Evolutionary conservation across 176 grass and related monocot species (phyloP), one percentile per base, ranked within the genome.

Genomic region (Secale cereale): DNA sequence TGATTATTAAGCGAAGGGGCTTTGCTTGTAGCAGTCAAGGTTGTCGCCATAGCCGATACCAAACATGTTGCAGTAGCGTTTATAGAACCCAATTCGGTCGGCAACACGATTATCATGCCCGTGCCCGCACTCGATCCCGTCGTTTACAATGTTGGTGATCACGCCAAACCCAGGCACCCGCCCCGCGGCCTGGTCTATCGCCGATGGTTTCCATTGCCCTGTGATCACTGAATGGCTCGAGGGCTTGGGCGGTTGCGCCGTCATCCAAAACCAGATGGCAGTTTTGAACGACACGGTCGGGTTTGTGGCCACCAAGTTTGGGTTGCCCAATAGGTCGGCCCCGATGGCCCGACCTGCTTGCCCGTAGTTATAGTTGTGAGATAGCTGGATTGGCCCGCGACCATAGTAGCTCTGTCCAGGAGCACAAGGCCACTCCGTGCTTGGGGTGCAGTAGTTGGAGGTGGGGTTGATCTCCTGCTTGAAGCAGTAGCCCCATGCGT

Each of bases 61-160:
- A 0, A 90, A 59, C 8, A 93, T 23, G 78, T 81, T 78, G 26
- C 91, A 86, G 67, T 90, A 93, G 22, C 67, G 78, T 85, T 80
- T 90, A n/a, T 83, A 87, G 45, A 74, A 90, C 22, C 78, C 78
- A 3, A 83, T 74, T 30, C 91, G 30, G 52, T 84, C 52, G 0
- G 29, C 45, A 15, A 68, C 86, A 0, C 12, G 7, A 13, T 2
- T 7, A 16, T 84, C 57, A 1, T 13, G 0, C 22, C 85, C 67
- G 0, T 11, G 37, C 3, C 85, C 78, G 62, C 89, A 94, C 89
- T 91, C 89, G 0, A 74, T 0, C 1, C 89, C 86, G 32, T 88
- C 82, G 45, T 93, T 93, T 26, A 93, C 86, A 71, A 93, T 86
- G 85, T 93, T 88, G 54, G 86, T 94, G 86, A 83, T 84, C 3